Evolutionary conservation across 192 early-diverging fungal genomes (phyloP), one percentile per base, ranked within the genome.

Genomic region (Coemansia sp.): DNA sequence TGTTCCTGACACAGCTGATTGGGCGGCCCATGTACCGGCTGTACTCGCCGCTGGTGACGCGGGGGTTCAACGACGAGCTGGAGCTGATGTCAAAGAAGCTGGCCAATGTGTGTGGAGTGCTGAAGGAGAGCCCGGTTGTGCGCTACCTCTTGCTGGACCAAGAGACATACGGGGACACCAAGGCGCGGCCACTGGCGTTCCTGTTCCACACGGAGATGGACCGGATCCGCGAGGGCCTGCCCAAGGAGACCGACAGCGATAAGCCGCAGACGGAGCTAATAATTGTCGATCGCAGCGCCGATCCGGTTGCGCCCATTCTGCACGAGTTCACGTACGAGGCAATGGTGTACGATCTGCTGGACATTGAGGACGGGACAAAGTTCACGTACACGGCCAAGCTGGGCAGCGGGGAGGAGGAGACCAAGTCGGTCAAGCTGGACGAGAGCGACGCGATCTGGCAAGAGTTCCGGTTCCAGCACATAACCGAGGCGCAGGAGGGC

Each of bases 311-410:
- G 4, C 92, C 97, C 5, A 79, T 98, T 5, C 66, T 97, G 27
- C 95, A 99, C 71, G 97, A 99, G 66, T 98, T 99, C 50, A 96
- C 97, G 1, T 99, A 99, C 54, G 95, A 99, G 64, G 94, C 97
- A 2, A 97, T 98, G 94, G 82, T 89, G 40, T 83, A 92, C 48
- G 97, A 99, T 62, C 67, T 99, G 51, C 57, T 99, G 8, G 55
- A 64, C 4, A 74, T 79, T n/a, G 60, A 79, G 38, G 54, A 64
- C 38, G 74, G 69, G 17, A 46, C 43, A 23, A 67, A 64, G 60
- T 77, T 57, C 29, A 44, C 26, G 14, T 80, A 80, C 46, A 58
- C 53, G 0, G 54, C 34, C 10, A 41, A 65, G 50, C 60, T 67
- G 3, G 77, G 52, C 22, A 55, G 64, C 34, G 77, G 77, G 28